A percentile compares a stretch with the other conserved stretches of the same genome.
Evolutionary conservation across 1,139 yeast genomes (phyloP).

Genomic region (Pneumocystis sp.): DNA sequence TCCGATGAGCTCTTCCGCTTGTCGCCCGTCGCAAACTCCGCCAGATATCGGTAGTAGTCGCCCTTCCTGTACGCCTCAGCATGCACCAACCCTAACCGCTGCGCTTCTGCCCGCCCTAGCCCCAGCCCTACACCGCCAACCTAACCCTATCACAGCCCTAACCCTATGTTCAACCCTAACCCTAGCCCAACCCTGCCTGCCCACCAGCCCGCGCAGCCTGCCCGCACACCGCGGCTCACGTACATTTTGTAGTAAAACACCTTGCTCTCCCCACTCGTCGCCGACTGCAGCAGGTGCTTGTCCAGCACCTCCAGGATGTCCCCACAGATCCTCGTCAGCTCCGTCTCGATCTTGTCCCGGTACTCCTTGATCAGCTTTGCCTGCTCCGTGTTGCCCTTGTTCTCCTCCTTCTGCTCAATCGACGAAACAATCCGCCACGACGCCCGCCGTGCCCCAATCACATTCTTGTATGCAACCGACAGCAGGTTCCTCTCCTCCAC

Average conservation of each 20-base stretch:
- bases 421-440: constrained; percentile 98
- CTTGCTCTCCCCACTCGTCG: constrained; percentile 93
- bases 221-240: not conserved
- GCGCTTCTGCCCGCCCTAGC: no score
- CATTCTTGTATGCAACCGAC: constrained; percentile 91
- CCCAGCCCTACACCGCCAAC: no score
- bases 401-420: constrained; percentile 95
- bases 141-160: no score
- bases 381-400: constrained; percentile 82
- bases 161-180: no score
- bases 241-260: constrained; percentile 94
- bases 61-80: constrained; percentile 39
- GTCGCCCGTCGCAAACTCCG: constrained; percentile 86
- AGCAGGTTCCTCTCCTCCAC: constrained; percentile 96
- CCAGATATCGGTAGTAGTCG: constrained; percentile 97
- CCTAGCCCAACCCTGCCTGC: no score
- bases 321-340: constrained; percentile 84
- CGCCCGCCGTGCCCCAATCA: constrained; percentile 98
- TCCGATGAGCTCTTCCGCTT: constrained; percentile 89
- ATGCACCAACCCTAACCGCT: no score
- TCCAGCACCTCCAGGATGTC: constrained; percentile 80
- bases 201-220: no score
- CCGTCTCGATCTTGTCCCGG: constrained; percentile 88
- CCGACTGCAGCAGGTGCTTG: constrained; percentile 81
- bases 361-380: constrained; percentile 82